These are phyloP conservation scores for Geranomyces variabilis DNA, from an alignment of 192 early-diverging fungal species.

Conservation along the genomic window DNA sequence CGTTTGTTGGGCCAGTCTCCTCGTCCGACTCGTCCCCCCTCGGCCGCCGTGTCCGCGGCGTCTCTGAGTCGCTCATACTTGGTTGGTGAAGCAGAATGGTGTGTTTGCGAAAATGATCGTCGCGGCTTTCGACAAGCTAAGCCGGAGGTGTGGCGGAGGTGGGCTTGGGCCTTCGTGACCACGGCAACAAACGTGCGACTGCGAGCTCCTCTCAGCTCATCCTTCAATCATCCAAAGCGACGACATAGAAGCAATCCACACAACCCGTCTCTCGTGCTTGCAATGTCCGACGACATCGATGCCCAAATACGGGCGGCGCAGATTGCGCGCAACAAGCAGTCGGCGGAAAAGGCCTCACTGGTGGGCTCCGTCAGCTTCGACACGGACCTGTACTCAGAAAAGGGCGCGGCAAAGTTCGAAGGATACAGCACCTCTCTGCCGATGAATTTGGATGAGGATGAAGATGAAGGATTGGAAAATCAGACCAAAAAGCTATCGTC, in stretches of 20 bases:
- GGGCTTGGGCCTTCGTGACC: no score
- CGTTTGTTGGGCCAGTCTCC: not conserved
- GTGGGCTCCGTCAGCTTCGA: constrained; percentile 53
- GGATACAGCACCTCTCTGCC: constrained; percentile 72
- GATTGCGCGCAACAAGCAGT: constrained; percentile 36
- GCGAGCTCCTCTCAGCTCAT: no score
- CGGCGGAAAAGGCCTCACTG: constrained; percentile 31
- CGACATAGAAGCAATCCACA: no score
- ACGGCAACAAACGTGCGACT: no score
- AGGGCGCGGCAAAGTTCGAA: constrained; percentile 63
- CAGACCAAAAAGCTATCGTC: constrained; percentile 58
- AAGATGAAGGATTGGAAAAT: constrained; percentile 35
- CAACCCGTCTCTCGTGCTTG: no score
- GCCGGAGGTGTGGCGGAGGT: no score
- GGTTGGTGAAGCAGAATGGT: no score
- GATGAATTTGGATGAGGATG: constrained; percentile 43
- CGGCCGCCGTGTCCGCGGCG: not conserved
- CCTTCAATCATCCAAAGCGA: no score
- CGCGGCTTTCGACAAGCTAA: no score
- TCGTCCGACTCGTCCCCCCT: not conserved
- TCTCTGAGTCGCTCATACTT: not conserved
- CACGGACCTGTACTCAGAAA: constrained; percentile 68
- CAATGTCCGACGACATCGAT: constrained; percentile 51
- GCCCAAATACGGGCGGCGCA: constrained; percentile 56
- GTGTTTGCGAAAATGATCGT: no score